Base-by-base conservation (phyloP, 2,329 filamentous ascomycete genomes). In the Lasiodiplodia citricola region DNA sequence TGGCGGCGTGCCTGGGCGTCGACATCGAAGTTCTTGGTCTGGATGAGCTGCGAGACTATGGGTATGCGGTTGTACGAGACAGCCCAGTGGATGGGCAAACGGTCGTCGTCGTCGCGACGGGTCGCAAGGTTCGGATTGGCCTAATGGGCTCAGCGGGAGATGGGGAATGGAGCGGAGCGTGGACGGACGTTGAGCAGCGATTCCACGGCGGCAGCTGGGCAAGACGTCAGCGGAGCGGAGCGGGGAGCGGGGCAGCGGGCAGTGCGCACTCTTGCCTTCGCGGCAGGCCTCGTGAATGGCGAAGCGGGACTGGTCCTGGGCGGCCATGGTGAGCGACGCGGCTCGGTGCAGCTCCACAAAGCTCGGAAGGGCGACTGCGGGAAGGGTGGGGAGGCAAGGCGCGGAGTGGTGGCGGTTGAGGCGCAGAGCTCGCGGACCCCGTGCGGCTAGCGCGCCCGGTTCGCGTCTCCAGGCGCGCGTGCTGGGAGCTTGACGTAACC, bases 81-180 rank as follows among this genome's bases (percentile, higher is more conserved):
- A 0, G 96, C 95, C 96, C 96, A 99, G 84, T 99, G 96, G 68
- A 98, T 89, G 2, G 96, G 91, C 47, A 97, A 87, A 55, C 96
- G 92, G 18, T 93, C 93, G 79, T 99, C 96, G 60, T 92, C 91
- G 75, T 99, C 96, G 75, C 83, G 84, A 75, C 90, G 88, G 69
- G 83, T 85, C 31, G 92, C 90, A 50, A 96, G 87, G 75, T 92
- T 94, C 2, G 92, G 90, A 76, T 97, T 94, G 73, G 90, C 89
- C 91, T 95, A 56, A 52, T 7, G 28, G 11, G 14, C 47, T 68
- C 38, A 60, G 66, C 66, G 51, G 58, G 50, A 7, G 14, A 10
- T 23, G 4, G 2, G 67, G 16, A 11, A 58, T 64, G 54, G 79
- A 76, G 73, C 31, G 80, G 76, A 70, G 77, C 76, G 44, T 38